phyloP scores from a whole-genome alignment of 805 yeast genomes.

The Lachancea sp. region DNA sequence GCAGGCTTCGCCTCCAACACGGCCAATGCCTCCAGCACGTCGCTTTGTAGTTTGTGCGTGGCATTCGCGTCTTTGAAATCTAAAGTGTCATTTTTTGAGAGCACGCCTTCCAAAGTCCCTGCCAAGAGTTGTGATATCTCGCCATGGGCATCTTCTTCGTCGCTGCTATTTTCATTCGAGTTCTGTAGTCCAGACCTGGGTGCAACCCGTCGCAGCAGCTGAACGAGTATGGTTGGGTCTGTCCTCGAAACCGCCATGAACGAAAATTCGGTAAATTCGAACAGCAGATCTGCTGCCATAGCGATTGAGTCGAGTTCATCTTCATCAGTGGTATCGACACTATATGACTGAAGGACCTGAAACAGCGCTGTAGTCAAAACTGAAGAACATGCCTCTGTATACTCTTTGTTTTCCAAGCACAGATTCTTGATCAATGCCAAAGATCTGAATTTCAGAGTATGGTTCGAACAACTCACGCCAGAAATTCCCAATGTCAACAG shows the following conservation, averaged over 20 bases:
- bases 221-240: constrained; percentile 13
- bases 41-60: constrained; percentile 14
- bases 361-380: constrained; percentile 18
- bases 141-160: constrained; percentile 18
- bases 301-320: neutral
- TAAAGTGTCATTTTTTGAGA: constrained; percentile 11
- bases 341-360: constrained; percentile 6
- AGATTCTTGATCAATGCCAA: constrained; percentile 27
- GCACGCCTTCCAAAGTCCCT: constrained; percentile 18
- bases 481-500: constrained; percentile 13
- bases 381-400: constrained; percentile 12
- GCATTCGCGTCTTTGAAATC: constrained; percentile 9
- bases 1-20: constrained; percentile 12
- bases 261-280: constrained; percentile 16
- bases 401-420: constrained; percentile 20
- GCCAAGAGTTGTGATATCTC: constrained; percentile 19
- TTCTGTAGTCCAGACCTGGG: constrained; percentile 1
- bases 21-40: constrained; percentile 16
- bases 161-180: constrained; percentile 15
- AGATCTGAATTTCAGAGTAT: constrained; percentile 16
- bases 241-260: constrained; percentile 3
- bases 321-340: neutral
- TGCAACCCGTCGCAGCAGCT: constrained; percentile 1
- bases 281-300: constrained; percentile 16
- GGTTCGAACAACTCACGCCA: constrained; percentile 6